Conservation (phyloP, 2,329 filamentous ascomycete genomes). For the Orbilia ellipsospora region DNA sequence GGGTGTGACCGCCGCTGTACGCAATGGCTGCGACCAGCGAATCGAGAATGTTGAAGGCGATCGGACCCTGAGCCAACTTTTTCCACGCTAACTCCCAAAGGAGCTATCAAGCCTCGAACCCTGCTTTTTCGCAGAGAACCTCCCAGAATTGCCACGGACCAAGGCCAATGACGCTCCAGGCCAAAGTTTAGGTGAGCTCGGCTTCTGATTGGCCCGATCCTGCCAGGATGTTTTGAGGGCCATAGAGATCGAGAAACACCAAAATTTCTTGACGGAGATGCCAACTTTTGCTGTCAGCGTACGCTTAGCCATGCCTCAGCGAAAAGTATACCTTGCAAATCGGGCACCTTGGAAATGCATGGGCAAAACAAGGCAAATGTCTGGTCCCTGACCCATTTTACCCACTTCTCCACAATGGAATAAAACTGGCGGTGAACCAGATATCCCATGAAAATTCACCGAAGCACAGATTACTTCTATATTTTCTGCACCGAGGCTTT, state of each 20-base stretch:
- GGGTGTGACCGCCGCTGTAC: conserved; percentile 26
- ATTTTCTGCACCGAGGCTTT: conserved; percentile 10
- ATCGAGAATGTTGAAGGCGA: conserved; percentile 49
- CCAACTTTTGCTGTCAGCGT: conserved; percentile 36
- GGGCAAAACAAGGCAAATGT: conserved; percentile 33
- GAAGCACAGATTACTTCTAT: neutral
- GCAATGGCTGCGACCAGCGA: conserved; percentile 40
- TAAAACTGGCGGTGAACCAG: conserved; percentile 21
- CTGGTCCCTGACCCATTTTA: conserved; percentile 6
- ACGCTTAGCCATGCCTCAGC: conserved; percentile 34
- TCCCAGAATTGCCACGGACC: conserved; percentile 33
- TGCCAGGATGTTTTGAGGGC: conserved; percentile 33
- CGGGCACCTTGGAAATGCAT: conserved; percentile 20
- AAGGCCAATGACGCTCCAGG: conserved; percentile 36
- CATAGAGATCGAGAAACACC: conserved; percentile 47
- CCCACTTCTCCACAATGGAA: conserved; percentile 1
- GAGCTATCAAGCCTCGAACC: conserved; percentile 18
- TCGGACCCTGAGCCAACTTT: conserved; percentile 38
- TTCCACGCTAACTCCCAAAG: neutral
- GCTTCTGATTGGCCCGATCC: conserved; percentile 46
- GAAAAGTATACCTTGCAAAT: conserved; percentile 12
- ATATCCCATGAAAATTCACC: conserved; percentile 4
- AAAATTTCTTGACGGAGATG: conserved; percentile 44
- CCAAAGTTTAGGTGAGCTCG: neutral
- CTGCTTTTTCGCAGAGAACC: conserved; percentile 17